phyloP scores from a whole-genome alignment of 306 rosid species.

The Phaseolus lunatus region DNA sequence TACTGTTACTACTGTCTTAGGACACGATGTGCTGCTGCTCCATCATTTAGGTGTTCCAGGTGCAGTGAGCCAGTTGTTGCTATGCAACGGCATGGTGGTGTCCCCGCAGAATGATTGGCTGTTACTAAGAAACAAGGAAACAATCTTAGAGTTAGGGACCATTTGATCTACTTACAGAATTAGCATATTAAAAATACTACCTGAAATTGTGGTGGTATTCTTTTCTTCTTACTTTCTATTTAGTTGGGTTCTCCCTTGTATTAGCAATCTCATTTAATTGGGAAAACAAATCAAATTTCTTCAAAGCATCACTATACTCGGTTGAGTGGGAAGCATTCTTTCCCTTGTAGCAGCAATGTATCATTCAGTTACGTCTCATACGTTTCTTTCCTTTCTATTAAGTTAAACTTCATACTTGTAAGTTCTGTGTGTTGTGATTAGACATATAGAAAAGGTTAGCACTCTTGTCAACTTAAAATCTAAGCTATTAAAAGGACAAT shows the following conservation, averaged over 20 bases:
- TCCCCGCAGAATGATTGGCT: slow-evolving; percentile 55
- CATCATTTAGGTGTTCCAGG: slow-evolving; percentile 89
- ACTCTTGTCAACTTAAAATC: neutral
- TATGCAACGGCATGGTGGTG: slow-evolving; percentile 75
- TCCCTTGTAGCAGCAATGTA: slow-evolving; percentile 43
- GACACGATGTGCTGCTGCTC: slow-evolving; percentile 87
- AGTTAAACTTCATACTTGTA: slow-evolving; percentile 3
- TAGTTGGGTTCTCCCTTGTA: slow-evolving; percentile 28
- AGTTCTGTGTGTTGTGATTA: slow-evolving; percentile 4
- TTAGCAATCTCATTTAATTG: slow-evolving; percentile 43
- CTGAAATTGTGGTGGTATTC: slow-evolving; percentile 55
- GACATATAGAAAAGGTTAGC: neutral
- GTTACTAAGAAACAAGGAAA: slow-evolving; percentile 33
- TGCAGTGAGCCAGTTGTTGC: slow-evolving; percentile 89
- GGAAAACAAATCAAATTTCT: slow-evolving; percentile 39
- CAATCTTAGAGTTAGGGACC: slow-evolving; percentile 37
- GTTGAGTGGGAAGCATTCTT: slow-evolving; percentile 45
- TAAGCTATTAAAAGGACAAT: neutral
- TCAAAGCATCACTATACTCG: slow-evolving; percentile 33
- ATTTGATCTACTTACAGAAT: slow-evolving; percentile 48
- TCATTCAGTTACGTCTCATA: slow-evolving; percentile 27
- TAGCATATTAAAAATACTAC: slow-evolving; percentile 52
- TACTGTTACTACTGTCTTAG: slow-evolving; percentile 97
- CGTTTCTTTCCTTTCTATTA: neutral
- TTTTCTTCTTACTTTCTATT: slow-evolving; percentile 1